Evolutionary conservation across 108 stramenopile species (phyloP).

Genomic region (Cyclostephanos invisitatus): DNA sequence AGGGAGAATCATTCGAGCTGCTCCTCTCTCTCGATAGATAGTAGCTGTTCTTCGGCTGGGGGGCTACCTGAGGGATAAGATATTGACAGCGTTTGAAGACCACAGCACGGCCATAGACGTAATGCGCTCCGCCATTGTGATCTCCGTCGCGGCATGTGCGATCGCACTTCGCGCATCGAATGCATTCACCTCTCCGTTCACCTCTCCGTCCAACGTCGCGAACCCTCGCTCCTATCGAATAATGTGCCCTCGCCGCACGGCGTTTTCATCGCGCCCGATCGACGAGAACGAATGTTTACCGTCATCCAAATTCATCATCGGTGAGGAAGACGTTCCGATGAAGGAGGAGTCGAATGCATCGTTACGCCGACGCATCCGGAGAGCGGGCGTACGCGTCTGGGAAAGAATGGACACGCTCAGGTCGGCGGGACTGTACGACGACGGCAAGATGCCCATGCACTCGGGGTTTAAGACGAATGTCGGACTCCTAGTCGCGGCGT

Average conservation of each 20-base stretch:
- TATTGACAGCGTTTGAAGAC: not conserved
- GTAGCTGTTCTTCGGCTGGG: too few species aligned
- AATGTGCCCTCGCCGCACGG: too few species aligned
- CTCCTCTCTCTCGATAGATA: too few species aligned
- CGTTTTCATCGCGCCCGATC: not conserved
- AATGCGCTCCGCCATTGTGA: slow-evolving; percentile 6
- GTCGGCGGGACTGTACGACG: slow-evolving; percentile 39
- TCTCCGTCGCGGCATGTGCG: slow-evolving; percentile 10
- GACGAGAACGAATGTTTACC: not conserved
- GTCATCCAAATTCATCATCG: not conserved
- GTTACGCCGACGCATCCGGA: slow-evolving; percentile 19
- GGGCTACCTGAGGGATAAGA: too few species aligned
- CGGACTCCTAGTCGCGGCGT: slow-evolving; percentile 55
- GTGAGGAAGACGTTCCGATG: too few species aligned
- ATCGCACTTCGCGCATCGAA: not conserved
- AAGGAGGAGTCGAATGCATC: not conserved
- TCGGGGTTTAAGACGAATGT: slow-evolving; percentile 51
- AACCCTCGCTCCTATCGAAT: slow-evolving; percentile 10
- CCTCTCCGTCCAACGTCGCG: not conserved
- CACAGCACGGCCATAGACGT: not conserved
- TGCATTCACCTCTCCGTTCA: slow-evolving; percentile 2
- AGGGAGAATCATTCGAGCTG: too few species aligned
- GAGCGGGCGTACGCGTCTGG: slow-evolving; percentile 11
- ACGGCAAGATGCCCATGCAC: slow-evolving; percentile 36
- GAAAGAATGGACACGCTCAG: slow-evolving; percentile 48